These are phyloP conservation scores for Chaetoscypha palmicola DNA, from an alignment of 2,329 filamentous ascomycete genomes.

Conservation along the genomic window DNA sequence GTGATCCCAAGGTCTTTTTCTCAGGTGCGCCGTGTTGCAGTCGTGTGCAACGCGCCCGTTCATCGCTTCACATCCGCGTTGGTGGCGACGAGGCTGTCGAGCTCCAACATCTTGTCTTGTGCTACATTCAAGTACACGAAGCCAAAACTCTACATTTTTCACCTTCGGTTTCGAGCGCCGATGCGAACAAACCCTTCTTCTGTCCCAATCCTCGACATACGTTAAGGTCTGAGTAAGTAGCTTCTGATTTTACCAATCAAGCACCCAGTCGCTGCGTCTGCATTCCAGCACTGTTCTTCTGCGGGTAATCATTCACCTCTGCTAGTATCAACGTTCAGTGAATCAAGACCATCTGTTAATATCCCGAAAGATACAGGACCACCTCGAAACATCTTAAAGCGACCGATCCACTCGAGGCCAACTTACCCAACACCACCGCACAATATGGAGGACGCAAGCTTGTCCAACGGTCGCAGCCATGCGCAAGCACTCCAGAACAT, in stretches of 20 bases:
- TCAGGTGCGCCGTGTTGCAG: too few species aligned
- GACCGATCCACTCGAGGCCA: slow-evolving; percentile 6
- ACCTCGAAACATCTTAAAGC: slow-evolving; percentile 13
- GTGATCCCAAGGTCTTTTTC: too few species aligned
- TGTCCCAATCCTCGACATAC: not conserved
- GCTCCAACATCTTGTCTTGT: not conserved
- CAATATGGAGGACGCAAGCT: slow-evolving; percentile 26
- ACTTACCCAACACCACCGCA: slow-evolving; percentile 4
- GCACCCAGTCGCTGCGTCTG: slow-evolving; percentile 8
- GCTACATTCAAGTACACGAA: not conserved
- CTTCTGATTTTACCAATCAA: slow-evolving; percentile 1
- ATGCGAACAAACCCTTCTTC: slow-evolving; percentile 1
- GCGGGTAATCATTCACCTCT: not conserved
- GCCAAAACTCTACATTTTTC: not conserved
- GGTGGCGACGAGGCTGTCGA: not conserved
- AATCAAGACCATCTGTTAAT: slow-evolving; percentile 11
- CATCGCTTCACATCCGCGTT: not conserved
- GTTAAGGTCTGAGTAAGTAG: not conserved
- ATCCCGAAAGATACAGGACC: slow-evolving; percentile 7
- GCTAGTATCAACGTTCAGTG: not conserved
- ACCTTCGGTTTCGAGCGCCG: not conserved
- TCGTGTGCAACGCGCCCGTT: not conserved
- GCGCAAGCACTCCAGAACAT: slow-evolving; percentile 24
- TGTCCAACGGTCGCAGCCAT: slow-evolving; percentile 26
- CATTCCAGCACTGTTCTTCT: too few species aligned